Evolutionary conservation across 1,139 yeast genomes (phyloP), one percentile per base, ranked within the genome.

Genomic region (Saccharomyces hybrid): DNA sequence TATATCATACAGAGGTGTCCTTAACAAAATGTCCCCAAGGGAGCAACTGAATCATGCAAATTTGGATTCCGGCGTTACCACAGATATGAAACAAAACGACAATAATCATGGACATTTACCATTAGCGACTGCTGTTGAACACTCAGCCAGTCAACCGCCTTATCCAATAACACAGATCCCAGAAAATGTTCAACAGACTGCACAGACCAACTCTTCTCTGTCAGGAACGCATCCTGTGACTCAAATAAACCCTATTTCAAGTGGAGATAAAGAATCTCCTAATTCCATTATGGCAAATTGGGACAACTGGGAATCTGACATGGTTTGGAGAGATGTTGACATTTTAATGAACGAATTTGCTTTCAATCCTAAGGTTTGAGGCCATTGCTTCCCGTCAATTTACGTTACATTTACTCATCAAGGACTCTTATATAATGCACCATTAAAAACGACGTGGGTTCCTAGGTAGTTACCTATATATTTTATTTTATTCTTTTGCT

Each of bases 321-420:
- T 84, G 63, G 79, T 89, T 12, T 89, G 96, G 91, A 86, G 86
- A 66, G 96, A 91, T 66, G 95, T 91, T 27, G 96, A 89, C 61
- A 78, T 88, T 53, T 88, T 91, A 57, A 89, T 91, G 97, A 88
- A 88, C 63, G 97, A 90, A 66, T 90, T 90, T 73, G 98, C 97
- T 9, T 90, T 91, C 74, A 88, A 86, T 50, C 73, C 73, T 4
- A 49, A 50, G 29, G 24, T 51, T 27, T 51, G 34, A 48, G 19
- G 24, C 16, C n/a, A 3, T 16, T 16, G 4, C 3, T 16, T 28
- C 4, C 3, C 21, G n/a, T 24, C 21, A 9, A 2, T 46, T 26
- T 24, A 24, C 48, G 9, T 24, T 8, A 46, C 6, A 4, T 26
- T n/a, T 24, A 26, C 11, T 14, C 19, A 12, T 16, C 7, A 46